A percentile compares a stretch with the other conserved stretches of the same genome.
These are phyloP conservation scores for Hortiboletus rubellus DNA, from an alignment of 1,284 basidiomycete species.

Conservation along the genomic window DNA sequence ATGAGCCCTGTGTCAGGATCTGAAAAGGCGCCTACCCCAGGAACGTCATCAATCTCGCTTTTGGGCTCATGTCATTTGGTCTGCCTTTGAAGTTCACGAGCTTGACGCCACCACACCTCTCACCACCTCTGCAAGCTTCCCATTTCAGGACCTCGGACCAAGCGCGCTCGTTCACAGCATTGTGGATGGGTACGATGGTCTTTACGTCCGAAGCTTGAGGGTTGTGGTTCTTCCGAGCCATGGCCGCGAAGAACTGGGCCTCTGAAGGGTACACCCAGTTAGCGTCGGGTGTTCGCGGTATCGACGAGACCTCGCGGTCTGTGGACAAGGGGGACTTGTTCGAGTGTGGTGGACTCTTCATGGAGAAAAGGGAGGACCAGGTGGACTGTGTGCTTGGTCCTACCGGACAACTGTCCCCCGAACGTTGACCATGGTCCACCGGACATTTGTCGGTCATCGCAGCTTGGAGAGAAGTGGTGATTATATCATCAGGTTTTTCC, in stretches of 20 bases:
- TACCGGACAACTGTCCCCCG: conserved; percentile 46
- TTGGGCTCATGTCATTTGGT: conserved; percentile 73
- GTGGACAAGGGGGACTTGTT: conserved; percentile 49
- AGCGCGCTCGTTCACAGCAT: conserved; percentile 97
- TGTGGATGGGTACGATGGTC: conserved; percentile 97
- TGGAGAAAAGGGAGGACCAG: conserved; percentile 52
- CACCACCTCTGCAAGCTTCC: conserved; percentile 81
- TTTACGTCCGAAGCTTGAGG: conserved; percentile 86
- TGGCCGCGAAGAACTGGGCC: conserved; percentile 94
- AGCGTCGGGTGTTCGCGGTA: conserved; percentile 68
- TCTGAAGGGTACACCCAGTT: conserved; percentile 99
- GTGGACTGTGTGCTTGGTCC: conserved; percentile 40
- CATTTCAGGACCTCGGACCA: conserved; percentile 91
- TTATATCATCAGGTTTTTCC: conserved; percentile 28
- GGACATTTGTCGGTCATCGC: conserved; percentile 61
- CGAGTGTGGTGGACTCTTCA: conserved; percentile 32
- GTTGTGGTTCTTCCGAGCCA: conserved; percentile 91
- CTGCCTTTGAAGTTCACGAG: conserved; percentile 86
- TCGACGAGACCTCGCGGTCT: conserved; percentile 84
- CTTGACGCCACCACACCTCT: conserved; percentile 79
- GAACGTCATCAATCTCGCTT: conserved; percentile 80
- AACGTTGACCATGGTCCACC: conserved; percentile 45
- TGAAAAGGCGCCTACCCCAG: conserved; percentile 70
- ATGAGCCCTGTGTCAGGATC: neutral
- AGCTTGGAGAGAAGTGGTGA: neutral